Base-by-base conservation (phyloP, 2,329 filamentous ascomycete genomes). In the Arthroderma sp. region DNA sequence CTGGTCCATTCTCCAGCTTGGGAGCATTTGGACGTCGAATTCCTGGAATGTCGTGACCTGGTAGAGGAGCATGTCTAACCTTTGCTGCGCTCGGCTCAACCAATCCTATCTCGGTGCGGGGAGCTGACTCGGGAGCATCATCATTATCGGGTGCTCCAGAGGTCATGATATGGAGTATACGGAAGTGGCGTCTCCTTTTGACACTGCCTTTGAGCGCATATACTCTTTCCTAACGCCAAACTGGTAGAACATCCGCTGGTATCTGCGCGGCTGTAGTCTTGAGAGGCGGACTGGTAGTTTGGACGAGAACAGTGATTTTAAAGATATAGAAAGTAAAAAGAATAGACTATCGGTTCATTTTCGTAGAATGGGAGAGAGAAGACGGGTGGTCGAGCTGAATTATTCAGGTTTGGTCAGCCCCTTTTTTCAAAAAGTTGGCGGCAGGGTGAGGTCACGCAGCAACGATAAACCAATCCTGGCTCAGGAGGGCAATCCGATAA, bases 221-320 rank as follows among this genome's bases (percentile, higher is more conserved):
- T n/a, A 43, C 11, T 29, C 6, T 15, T 15, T 29, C 31, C 11
- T 30, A 28, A 6, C 10, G 29, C 3, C 5, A 30, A 27, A 32
- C 29, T 30, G n/a, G 41, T 29, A 43, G 28, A 29, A 43, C 41
- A 43, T 43, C 31, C 33, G 22, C 34, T n/a, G 41, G 32, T 37
- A 31, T 8, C 27, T 2, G 27, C 29, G 15, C 15, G 6, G 11
- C 5, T 15, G 15, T 10, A 29, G 15, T 30, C 9, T 11, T 29
- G 22, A 9, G 11, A 8, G 11, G 32, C 32, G 32, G 32, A 2
- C 11, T 2, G 8, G 8, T 11, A 8, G 32, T 34, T 34, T 11
- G 11, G n/a, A 9, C 32, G 32, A 34, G 8, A 34, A 34, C 32
- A 11, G 32, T 11, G 32, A 9, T 34, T 34, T 34, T 34, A 8